Evolutionary conservation across 352 stramenopile genomes (phyloP).

Genomic region (Globisporangium spinosum): DNA sequence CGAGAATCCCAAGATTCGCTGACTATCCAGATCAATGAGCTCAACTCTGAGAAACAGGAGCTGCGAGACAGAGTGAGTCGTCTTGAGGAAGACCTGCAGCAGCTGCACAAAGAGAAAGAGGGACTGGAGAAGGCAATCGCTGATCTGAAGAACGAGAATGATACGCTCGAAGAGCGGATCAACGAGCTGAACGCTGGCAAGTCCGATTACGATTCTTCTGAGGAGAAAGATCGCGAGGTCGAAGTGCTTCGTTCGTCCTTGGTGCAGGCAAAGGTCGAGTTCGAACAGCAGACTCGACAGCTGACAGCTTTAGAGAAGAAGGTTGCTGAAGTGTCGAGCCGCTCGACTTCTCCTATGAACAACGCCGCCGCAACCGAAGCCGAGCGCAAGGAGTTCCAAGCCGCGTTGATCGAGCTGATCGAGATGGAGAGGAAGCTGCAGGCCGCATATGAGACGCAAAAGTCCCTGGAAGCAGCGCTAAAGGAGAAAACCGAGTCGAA

Average conservation of each 20-base stretch:
- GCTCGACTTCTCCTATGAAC: conserved; percentile 20
- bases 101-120: conserved; percentile 38
- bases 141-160: conserved; percentile 53
- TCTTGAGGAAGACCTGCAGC: conserved; percentile 27
- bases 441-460: conserved; percentile 54
- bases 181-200: conserved; percentile 39
- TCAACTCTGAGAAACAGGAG: conserved; percentile 19
- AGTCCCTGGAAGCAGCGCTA: conserved; percentile 43
- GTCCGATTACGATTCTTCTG: conserved; percentile 32
- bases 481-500: conserved; percentile 52
- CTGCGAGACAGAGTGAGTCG: conserved; percentile 14
- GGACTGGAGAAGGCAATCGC: conserved; percentile 35
- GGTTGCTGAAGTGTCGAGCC: conserved; percentile 42
- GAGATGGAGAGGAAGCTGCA: conserved; percentile 68
- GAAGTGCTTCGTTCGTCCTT: conserved; percentile 51
- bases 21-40: conserved; percentile 12
- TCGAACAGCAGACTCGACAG: conserved; percentile 51
- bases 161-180: conserved; percentile 57
- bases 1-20: conserved; percentile 17
- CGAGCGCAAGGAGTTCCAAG: conserved; percentile 59
- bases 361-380: conserved; percentile 34
- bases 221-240: conserved; percentile 51
- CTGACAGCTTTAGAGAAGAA: conserved; percentile 55
- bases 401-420: conserved; percentile 59
- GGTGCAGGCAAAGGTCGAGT: conserved; percentile 56